Evolutionary conservation across 106 monocot species (phyloP), one percentile per base, ranked within the genome.

Genomic region (Apostasia ramifera): DNA sequence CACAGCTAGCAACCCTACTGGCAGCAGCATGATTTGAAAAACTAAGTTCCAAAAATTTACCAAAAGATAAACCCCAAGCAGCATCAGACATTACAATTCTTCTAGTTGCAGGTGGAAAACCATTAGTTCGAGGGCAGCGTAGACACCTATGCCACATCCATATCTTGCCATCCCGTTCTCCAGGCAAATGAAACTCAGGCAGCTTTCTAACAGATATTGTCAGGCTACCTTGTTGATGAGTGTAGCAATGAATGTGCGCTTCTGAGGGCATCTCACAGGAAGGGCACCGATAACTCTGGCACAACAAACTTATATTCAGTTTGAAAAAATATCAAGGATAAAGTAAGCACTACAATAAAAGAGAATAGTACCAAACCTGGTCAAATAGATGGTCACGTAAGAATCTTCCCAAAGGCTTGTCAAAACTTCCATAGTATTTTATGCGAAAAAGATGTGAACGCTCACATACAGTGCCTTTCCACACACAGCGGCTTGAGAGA

Each of bases 1-100:
- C 93, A 72, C 98, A 98, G 66, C 83, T 85, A 52, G 98, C 98
- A 2, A 98, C 98, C 81, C 93, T 83, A 78, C 85, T 98, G 55
- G 92, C 90, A 66, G 98, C 90, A 72, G 87, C 83, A 81, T 93
- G 92, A 79, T 98, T 93, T 47, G 93, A 90, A 79, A 91, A 86
- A 59, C 90, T 86, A 68, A 91, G 86, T 71, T 91, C 90, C 84
- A 91, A 79, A 74, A 86, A 91, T 73, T 86, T 83, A 64, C 90
- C 90, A 76, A 91, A 86, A 71, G 90, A 91, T 70, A 91, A 74
- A 74, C 90, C 83, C 86, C 86, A 86, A 58, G 86, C 83, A 71
- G 86, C 90, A 83, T 84, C 83, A 70, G 90, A 91, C 90, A 91
- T 86, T 1, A 86, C 81, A 74, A 91, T 71, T 71, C 90, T 86